Evolutionary conservation across 2,329 filamentous ascomycete species (phyloP), one percentile per base, ranked within the genome.

Genomic region (Pestalotiopsis sp.): DNA sequence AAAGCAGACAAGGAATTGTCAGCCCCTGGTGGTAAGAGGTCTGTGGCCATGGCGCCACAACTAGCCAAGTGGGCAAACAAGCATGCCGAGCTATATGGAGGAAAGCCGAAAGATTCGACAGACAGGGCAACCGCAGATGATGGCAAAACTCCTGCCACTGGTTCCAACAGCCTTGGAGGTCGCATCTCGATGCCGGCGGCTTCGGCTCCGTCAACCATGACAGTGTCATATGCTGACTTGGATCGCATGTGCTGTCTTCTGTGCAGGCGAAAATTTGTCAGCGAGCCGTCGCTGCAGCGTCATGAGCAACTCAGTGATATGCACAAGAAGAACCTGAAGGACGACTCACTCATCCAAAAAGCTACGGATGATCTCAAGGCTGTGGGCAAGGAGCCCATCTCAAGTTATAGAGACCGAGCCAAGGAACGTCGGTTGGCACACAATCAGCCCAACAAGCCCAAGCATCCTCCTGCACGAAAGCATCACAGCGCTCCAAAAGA

Each of bases 21-120:
- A 4, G 73, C 74, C 1, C 73, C 84, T 4, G 75, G 70, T 58
- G 75, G 75, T 59, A 84, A 83, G 70, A 83, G 89, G 72, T 82
- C 85, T 7, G 84, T 91, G 64, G 87, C 89, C 3, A 84, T 85
- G 83, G 83, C 80, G n/a, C 88, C 90, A 1, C 90, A 92, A 78
- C 82, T 93, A 60, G 89, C 92, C 77, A 91, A 91, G 77, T 93
- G 91, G 91, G 88, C 89, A 63, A 89, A 92, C 74, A 89, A 90
- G 64, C 90, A 92, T 75, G 90, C 90, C 1, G 90, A 93, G 74
- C 81, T 92, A 27, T 89, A 91, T 73, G 86, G 88, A 68, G 85
- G 81, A 70, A 79, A 67, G 71, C 80, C 66, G 75, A 86, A 79
- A 72, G 78, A 79, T 4, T 68, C 71, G 20, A 70, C 65, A 4